Percentiles rank a stretch among this genome's conserved stretches.
phyloP scores from a whole-genome alignment of 164 flowering plant species.

The Umbellularia californica region DNA sequence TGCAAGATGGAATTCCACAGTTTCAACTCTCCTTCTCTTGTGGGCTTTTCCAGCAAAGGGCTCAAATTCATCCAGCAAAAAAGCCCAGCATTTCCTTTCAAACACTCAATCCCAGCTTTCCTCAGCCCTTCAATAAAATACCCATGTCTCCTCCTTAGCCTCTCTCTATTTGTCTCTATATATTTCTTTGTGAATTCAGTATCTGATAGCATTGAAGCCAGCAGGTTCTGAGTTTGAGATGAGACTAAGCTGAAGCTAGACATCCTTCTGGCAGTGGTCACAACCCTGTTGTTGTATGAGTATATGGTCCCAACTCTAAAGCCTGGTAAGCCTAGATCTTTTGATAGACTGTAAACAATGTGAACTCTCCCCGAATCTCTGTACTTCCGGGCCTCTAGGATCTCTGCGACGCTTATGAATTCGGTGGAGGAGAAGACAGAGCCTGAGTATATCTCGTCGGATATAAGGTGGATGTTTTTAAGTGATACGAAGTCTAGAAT shows the following conservation, averaged over 20 bases:
- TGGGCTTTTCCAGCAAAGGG: constrained; percentile 46
- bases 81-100: constrained; percentile 77
- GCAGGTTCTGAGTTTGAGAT: constrained; percentile 72
- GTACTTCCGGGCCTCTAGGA: constrained; percentile 40
- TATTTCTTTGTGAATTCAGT: constrained; percentile 52
- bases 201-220: constrained; percentile 74
- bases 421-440: constrained; percentile 59
- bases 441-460: constrained; percentile 92
- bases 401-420: constrained; percentile 70
- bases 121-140: constrained; percentile 59
- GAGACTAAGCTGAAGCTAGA: constrained; percentile 85
- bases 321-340: constrained; percentile 89
- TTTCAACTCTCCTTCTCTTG: constrained; percentile 54
- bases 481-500: constrained; percentile 55
- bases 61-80: constrained; percentile 92
- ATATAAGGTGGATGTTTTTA: constrained; percentile 85
- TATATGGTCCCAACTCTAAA: constrained; percentile 83
- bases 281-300: constrained; percentile 83
- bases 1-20: constrained; percentile 62
- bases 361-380: constrained; percentile 65
- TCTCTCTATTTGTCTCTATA: constrained; percentile 52
- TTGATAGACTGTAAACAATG: constrained; percentile 88
- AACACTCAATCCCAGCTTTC: constrained; percentile 68
- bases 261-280: constrained; percentile 81
- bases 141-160: constrained; percentile 55